phyloP scores from a whole-genome alignment of 345 rosid genomes.

The Populus davidiana region DNA sequence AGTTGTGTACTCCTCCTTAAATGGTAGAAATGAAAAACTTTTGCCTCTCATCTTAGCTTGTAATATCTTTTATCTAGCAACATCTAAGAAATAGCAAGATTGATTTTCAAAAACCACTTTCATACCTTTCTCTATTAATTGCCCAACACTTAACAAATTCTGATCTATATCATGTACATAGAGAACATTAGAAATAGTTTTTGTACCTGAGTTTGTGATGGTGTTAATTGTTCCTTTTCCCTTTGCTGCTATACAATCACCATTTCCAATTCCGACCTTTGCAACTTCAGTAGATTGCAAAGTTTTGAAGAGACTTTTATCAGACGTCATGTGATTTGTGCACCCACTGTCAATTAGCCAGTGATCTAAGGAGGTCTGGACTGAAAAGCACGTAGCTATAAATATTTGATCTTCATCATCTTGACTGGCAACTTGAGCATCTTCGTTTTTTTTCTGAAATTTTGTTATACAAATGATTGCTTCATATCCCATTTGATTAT shows the following conservation, averaged over 20 bases:
- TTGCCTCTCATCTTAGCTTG: neutral
- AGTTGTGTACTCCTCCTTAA: neutral
- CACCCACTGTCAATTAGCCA: neutral
- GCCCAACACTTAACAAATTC: conserved; percentile 16
- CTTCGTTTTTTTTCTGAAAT: too few relatives aligned
- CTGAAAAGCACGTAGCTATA: too few relatives aligned
- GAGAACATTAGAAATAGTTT: neutral
- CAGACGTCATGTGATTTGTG: too few relatives aligned
- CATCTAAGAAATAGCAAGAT: neutral
- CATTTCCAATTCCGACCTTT: neutral
- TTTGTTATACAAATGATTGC: too few relatives aligned
- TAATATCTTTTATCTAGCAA: neutral
- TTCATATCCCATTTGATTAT: too few relatives aligned
- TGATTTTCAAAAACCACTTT: conserved; percentile 2
- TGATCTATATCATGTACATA: neutral
- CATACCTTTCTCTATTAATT: neutral
- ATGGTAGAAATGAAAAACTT: neutral
- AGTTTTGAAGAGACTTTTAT: neutral
- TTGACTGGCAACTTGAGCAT: too few relatives aligned
- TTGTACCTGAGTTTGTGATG: neutral
- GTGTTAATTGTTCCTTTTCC: neutral
- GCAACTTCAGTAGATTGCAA: fast-evolving
- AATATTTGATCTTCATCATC: too few relatives aligned
- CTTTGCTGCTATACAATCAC: neutral
- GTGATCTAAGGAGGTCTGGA: too few relatives aligned